phyloP scores from a whole-genome alignment of 495 filamentous ascomycete species.

The Penicillium goetzii region DNA sequence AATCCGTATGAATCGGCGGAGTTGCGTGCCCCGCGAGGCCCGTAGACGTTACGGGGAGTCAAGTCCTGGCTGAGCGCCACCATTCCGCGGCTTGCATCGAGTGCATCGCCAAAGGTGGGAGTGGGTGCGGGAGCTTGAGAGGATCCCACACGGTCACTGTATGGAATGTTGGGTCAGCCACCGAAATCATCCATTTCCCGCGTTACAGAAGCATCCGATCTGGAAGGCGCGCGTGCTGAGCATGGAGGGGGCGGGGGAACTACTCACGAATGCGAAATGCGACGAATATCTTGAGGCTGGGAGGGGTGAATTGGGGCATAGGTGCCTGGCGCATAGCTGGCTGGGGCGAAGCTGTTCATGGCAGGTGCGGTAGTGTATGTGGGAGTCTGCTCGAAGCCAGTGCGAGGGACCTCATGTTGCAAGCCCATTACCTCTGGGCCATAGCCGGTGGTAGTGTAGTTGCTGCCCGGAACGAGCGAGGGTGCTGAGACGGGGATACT shows the following conservation, averaged over 20 bases:
- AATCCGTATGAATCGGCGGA: conserved; percentile 94
- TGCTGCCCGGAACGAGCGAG: conserved; percentile 69
- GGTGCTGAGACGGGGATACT: conserved; percentile 71
- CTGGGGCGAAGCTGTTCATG: conserved; percentile 66
- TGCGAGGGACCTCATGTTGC: conserved; percentile 66
- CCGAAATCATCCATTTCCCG: background rate
- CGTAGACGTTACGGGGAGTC: conserved; percentile 87
- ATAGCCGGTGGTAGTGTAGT: conserved; percentile 68
- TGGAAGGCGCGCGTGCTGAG: background rate
- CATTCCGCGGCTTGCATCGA: conserved; percentile 90
- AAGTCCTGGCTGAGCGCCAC: conserved; percentile 86
- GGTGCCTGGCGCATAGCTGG: conserved; percentile 55
- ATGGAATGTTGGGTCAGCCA: conserved; percentile 15
- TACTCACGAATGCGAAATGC: conserved; percentile 90
- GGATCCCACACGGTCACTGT: conserved; percentile 61
- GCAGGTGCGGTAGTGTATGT: conserved; percentile 70
- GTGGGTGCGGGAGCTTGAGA: conserved; percentile 36
- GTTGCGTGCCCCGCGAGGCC: conserved; percentile 63
- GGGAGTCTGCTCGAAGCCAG: conserved; percentile 59
- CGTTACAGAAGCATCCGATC: background rate
- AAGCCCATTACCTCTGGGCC: conserved; percentile 73
- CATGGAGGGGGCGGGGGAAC: conserved; percentile 25
- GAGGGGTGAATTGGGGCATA: conserved; percentile 59
- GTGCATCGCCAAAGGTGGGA: conserved; percentile 64
- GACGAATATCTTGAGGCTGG: conserved; percentile 65